Conservation (phyloP, 305 asterid species). For the Fraxinus sp. region DNA sequence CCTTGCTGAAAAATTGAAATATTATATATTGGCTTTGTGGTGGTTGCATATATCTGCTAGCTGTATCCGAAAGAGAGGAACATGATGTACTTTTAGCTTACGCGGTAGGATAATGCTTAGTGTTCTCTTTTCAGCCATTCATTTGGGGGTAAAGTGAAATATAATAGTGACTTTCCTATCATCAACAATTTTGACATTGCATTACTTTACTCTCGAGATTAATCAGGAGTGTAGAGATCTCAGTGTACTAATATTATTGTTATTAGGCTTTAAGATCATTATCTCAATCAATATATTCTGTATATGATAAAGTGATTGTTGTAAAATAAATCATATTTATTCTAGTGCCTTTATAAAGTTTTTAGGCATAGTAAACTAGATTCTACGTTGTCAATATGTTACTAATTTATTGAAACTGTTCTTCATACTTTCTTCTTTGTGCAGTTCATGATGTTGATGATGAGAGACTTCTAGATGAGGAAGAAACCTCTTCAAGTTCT, state of each 20-base stretch:
- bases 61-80: background rate
- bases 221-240: background rate
- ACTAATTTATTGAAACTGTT: background rate
- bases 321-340: background rate
- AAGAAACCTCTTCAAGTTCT: slow-evolving; percentile 40
- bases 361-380: slow-evolving; percentile 10
- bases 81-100: background rate
- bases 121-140: background rate
- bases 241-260: background rate
- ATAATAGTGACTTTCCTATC: background rate
- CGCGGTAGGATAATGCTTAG: background rate
- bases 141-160: background rate
- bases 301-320: slow-evolving; percentile 3
- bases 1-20: background rate
- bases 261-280: background rate
- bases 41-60: background rate
- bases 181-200: background rate
- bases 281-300: background rate
- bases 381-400: background rate
- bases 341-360: background rate
- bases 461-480: slow-evolving; percentile 40
- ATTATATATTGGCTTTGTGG: background rate
- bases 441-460: slow-evolving; percentile 43
- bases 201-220: background rate
- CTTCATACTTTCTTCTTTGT: slow-evolving; percentile 17